Base-by-base conservation (phyloP, 192 early-diverging fungal genomes). In the Pilaira anomala region DNA sequence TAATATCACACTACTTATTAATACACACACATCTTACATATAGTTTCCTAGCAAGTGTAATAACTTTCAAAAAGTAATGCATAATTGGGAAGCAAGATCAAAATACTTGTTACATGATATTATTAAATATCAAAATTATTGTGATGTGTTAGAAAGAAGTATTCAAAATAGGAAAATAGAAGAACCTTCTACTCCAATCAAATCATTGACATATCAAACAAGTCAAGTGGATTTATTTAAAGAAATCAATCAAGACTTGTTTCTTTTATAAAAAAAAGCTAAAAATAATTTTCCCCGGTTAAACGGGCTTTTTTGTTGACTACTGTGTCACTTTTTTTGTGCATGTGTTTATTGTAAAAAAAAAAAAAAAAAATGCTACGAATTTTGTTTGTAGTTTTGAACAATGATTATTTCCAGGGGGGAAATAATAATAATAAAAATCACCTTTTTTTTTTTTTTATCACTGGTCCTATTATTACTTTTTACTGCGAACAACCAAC, bases 101-200 rank as follows among this genome's bases (percentile, higher is more conserved):
- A 81, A 86, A 65, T 85, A 87, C 62, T 71, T 91, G 33, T 67
- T 91, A 46, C 80, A 87, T 66, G 90, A 91, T 76, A 87, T 90
- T 65, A 85, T 91, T 72, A 91, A 90, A 62, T 90, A 90, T 61
- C 86, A 88, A 69, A 87, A 85, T 65, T 91, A 91, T 60, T 84
- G 84, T 7, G 90, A 91, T 56, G 80, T 77, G 14, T 61, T 91
- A 66, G 84, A 88, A 60, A 83, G 82, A 33, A 53, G 60, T 21
- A 48, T 62, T 1, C 66, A 60, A 36, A 40, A 40, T 3, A 49
- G 39, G 18, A 30, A 63, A 26, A 30, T 25, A 28, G 49, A 19
- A 57, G 55, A 18, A 1, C 39, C 33, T 30, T 18, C 16, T 18
- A 7, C 33, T 1, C 21, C 11, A 40, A 7, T 29, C 18, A 57